Evolutionary conservation across 2,329 filamentous ascomycete genomes (phyloP), one percentile per base, ranked within the genome.

Genomic region (Fusarium goolgardi): DNA sequence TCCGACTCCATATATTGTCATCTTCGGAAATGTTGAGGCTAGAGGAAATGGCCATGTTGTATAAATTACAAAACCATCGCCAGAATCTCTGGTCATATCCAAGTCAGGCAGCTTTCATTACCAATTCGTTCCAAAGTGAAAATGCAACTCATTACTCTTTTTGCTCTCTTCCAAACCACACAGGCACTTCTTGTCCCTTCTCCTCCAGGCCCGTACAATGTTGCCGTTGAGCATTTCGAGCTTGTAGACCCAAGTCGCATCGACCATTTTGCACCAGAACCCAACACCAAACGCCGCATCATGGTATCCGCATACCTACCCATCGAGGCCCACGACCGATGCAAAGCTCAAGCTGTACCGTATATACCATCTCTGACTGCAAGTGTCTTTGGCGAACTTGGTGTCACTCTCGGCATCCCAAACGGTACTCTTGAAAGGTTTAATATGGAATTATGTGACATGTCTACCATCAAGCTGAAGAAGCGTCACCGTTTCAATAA

Each of bases 271-370:
- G 51, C 65, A 0, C 60, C 65, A 2, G n/a, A 44, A 1, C 29
- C 40, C 12, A 49, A 68, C 7, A 49, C 39, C 2, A 65, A 41
- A 9, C 65, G 65, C 3, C 55, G 53, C 15, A 21, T 62, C 29
- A 65, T 69, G 55, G 53, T 47, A 2, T 69, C 65, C 0, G 60
- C 41, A n/a, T 69, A 69, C n/a, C 37, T 69, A 1, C 65, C 65
- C 1, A n/a, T 69, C 1, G 60, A 69, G 3, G 12, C 49, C 15
- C 34, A 39, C 8, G 55, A 58, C 7, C 13, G 21, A n/a, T 59
- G 56, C 2, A 43, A 43, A 29, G 4, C 9, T 3, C 16, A 43
- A 0, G 2, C 29, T 4, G 8, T 43, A 0, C 54, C 43, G 2
- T 59, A 59, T 10, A 16, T 58, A 0, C 34, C 56, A 5, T 1